These are phyloP conservation scores for Kwoniella bestiolae DNA, from an alignment of 768 basidiomycete species.

Conservation along the genomic window DNA sequence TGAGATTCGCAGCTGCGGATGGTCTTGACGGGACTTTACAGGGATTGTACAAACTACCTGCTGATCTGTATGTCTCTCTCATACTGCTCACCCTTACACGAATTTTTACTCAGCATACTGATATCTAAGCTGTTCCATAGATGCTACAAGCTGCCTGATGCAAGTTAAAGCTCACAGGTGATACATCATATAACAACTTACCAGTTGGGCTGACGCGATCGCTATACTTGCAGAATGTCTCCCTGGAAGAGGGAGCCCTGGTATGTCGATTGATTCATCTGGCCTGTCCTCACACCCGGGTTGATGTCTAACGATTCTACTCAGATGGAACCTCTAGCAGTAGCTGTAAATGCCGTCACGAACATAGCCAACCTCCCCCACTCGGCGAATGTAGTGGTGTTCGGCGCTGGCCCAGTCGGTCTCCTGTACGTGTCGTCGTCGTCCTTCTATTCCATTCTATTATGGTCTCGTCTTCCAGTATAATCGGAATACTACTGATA, in stretches of 20 bases:
- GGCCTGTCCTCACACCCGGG: background rate
- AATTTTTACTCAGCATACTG: background rate
- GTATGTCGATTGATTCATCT: background rate
- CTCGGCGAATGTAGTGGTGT: constrained; percentile 75
- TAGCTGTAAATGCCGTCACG: constrained; percentile 84
- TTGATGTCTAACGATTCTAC: background rate
- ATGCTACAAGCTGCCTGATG: constrained; percentile 31
- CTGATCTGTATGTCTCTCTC: constrained; percentile 63
- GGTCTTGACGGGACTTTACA: constrained; percentile 78
- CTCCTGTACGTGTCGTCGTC: constrained; percentile 62
- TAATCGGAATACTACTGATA: constrained; percentile 3
- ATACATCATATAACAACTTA: too few relatives aligned
- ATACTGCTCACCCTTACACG: background rate
- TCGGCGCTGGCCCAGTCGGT: constrained; percentile 82
- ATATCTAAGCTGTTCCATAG: background rate
- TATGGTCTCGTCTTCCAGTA: too few relatives aligned
- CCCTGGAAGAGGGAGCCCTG: constrained; percentile 92
- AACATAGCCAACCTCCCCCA: constrained; percentile 72
- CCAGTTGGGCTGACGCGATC: too few relatives aligned
- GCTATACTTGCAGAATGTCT: constrained; percentile 72
- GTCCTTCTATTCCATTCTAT: background rate
- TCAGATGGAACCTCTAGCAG: constrained; percentile 85
- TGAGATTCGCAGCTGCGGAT: constrained; percentile 86
- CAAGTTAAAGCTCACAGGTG: too few relatives aligned
- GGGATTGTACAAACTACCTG: constrained; percentile 81